Evolutionary conservation across 352 stramenopile genomes (phyloP).

Genomic region (Pythium grandisporangium): DNA sequence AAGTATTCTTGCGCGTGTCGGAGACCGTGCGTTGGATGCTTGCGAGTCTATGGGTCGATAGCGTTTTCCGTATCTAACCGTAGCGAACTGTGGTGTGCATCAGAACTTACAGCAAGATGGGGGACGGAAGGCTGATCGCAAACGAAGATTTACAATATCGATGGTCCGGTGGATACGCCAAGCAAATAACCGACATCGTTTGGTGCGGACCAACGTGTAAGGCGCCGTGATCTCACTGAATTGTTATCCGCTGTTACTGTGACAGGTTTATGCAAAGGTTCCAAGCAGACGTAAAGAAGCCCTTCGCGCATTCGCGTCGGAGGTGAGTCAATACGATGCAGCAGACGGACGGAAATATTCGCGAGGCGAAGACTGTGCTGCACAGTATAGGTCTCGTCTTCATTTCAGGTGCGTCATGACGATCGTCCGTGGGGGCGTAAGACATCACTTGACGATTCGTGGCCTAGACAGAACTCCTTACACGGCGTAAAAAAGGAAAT

Average conservation of each 20-base stretch:
- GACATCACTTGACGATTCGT: neutral
- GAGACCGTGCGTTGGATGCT: conserved; percentile 6
- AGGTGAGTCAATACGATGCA: neutral
- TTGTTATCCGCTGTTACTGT: neutral
- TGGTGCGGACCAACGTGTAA: no score
- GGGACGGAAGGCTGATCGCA: conserved; percentile 4
- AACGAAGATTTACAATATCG: conserved; percentile 1
- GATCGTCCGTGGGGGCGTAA: neutral
- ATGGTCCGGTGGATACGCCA: no score
- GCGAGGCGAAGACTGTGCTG: neutral
- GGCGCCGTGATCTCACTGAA: neutral
- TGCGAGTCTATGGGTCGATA: neutral
- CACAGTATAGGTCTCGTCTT: neutral
- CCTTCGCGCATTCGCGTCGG: neutral
- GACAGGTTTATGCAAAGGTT: conserved; percentile 3
- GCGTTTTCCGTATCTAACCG: neutral
- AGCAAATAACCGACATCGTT: no score
- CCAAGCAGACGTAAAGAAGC: conserved; percentile 4
- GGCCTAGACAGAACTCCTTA: neutral
- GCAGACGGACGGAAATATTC: neutral
- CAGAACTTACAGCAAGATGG: conserved; percentile 10
- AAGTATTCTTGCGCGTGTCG: conserved; percentile 12
- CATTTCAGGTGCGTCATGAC: neutral
- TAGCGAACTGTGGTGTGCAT: neutral
- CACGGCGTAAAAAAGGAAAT: neutral